Evolutionary conservation across 805 yeast genomes (phyloP).

Genomic region (Metschnikowia vanudenii): DNA sequence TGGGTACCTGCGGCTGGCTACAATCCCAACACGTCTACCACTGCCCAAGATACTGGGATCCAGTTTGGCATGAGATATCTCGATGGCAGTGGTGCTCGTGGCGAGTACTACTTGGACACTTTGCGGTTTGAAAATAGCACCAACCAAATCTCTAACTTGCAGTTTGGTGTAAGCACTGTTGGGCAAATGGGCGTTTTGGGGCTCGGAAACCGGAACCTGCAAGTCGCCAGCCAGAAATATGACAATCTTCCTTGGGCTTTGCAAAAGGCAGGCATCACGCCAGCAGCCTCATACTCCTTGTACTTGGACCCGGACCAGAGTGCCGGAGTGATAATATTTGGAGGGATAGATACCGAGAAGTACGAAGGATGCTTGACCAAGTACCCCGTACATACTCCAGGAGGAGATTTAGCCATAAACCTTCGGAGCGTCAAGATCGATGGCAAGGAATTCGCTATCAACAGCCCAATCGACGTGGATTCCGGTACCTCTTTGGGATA

Average conservation of each 20-base stretch:
- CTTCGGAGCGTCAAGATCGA: conserved; percentile 4
- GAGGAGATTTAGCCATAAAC: conserved; percentile 8
- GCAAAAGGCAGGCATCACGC: conserved; percentile 55
- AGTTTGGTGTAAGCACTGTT: conserved; percentile 11
- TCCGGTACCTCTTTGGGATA: conserved; percentile 18
- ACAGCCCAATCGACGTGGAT: conserved; percentile 12
- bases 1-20: conserved; percentile 28
- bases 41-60: conserved; percentile 9
- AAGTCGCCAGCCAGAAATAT: conserved; percentile 4
- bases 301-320: conserved; percentile 44
- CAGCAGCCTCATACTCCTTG: conserved; percentile 58
- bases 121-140: conserved; percentile 5
- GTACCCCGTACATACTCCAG: conserved; percentile 4
- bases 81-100: conserved; percentile 9
- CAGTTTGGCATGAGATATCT: conserved; percentile 8
- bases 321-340: conserved; percentile 38
- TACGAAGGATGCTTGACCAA: conserved; percentile 21
- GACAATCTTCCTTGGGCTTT: conserved; percentile 62
- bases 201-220: conserved; percentile 9
- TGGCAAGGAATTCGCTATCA: conserved; percentile 3
- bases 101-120: too few relatives aligned
- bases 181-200: conserved; percentile 13
- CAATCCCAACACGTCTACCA: conserved; percentile 5
- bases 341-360: conserved; percentile 43
- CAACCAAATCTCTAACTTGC: conserved; percentile 10